phyloP scores from a whole-genome alignment of 345 rosid genomes.

The Gynandropsis gynandra region DNA sequence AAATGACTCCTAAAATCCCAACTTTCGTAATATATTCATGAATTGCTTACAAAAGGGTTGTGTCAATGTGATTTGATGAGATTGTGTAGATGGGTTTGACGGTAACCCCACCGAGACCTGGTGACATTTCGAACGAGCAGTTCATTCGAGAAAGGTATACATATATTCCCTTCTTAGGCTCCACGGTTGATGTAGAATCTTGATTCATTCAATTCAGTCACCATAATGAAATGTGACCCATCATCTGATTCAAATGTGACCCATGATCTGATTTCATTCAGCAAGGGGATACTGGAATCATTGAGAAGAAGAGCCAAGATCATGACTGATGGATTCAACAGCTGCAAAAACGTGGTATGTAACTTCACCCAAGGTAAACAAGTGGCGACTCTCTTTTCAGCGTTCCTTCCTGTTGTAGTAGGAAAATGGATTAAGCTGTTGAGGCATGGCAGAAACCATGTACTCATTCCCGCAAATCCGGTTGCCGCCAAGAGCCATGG shows the following conservation, averaged over 20 bases:
- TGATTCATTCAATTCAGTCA: too few relatives aligned
- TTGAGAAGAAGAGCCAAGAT: conserved; percentile 83
- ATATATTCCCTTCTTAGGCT: conserved; percentile 2
- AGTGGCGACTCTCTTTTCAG: too few relatives aligned
- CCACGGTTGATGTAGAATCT: too few relatives aligned
- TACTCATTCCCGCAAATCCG: conserved; percentile 79
- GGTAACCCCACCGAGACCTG: conserved; percentile 94
- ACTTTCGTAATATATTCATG: too few relatives aligned
- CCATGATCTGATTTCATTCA: too few relatives aligned
- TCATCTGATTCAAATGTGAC: too few relatives aligned
- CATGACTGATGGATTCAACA: conserved; percentile 99
- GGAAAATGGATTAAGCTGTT: too few relatives aligned
- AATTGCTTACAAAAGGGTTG: too few relatives aligned
- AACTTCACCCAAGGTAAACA: conserved; percentile 88
- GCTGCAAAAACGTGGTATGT: conserved; percentile 91
- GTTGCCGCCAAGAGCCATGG: conserved; percentile 67
- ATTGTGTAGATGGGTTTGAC: conserved; percentile 79
- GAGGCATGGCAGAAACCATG: conserved; percentile 74
- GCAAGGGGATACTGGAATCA: conserved; percentile 88
- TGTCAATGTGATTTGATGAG: background rate
- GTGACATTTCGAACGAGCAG: conserved; percentile 84
- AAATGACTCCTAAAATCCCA: too few relatives aligned
- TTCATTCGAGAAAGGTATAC: conserved; percentile 74
- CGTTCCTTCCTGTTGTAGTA: too few relatives aligned
- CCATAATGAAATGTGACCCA: too few relatives aligned